These are phyloP conservation scores for Kazachstania africana DNA, from an alignment of 805 yeast genomes.

Conservation along the genomic window DNA sequence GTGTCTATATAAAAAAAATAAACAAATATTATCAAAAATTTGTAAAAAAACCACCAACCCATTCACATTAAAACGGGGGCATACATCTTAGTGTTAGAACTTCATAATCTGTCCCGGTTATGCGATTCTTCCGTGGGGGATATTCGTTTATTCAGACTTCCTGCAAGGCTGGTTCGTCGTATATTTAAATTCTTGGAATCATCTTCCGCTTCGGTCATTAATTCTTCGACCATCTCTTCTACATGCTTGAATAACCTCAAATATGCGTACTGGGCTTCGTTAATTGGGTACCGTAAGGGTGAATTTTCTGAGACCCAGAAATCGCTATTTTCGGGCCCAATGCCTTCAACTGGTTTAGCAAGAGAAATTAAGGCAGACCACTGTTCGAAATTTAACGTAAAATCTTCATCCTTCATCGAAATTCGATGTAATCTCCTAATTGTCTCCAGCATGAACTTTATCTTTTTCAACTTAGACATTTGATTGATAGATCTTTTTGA, in stretches of 20 bases:
- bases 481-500: background rate
- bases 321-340: background rate
- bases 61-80: too few species aligned
- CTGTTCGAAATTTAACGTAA: constrained; percentile 13
- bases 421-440: constrained; percentile 13
- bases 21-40: too few species aligned
- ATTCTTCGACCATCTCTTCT: constrained; percentile 7
- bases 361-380: constrained; percentile 14
- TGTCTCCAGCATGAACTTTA: constrained; percentile 8
- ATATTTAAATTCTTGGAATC: too few species aligned
- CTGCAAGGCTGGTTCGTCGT: background rate
- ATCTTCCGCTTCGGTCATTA: constrained; percentile 3
- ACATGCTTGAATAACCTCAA: constrained; percentile 25
- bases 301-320: constrained; percentile 56
- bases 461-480: constrained; percentile 3
- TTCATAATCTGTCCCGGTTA: too few species aligned
- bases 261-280: constrained; percentile 54
- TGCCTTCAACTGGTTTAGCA: background rate
- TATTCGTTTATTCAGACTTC: too few species aligned
- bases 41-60: too few species aligned
- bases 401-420: constrained; percentile 9
- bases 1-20: too few species aligned
- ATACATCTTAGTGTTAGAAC: too few species aligned
- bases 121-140: too few species aligned
- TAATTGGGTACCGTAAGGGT: constrained; percentile 59